Evolutionary conservation across 345 rosid species (phyloP), one percentile per base, ranked within the genome.

Genomic region (Mallotus nudiflorus): DNA sequence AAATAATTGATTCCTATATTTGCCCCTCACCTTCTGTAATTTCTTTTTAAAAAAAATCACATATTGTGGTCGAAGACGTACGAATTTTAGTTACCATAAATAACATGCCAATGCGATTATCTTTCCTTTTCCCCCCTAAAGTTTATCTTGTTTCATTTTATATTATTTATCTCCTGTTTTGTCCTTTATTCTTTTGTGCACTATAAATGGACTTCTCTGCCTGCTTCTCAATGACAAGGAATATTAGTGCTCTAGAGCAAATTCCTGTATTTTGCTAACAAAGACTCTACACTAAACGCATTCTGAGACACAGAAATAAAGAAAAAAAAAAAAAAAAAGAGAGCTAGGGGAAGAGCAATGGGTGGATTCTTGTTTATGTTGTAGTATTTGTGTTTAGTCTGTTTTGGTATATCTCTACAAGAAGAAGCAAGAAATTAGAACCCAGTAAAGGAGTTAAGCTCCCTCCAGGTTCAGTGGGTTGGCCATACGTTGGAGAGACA

Each of bases 391-490:
- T 84, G 12, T 5, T 71, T n/a, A 58, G 69, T 72, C 25, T 80
- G 45, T 42, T 62, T 6, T 69, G 40, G 2, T 61, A 37, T 45
- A 16, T 57, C 35, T 44, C 70, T 20, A 56, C 62, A 27, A 73
- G 70, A 65, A 79, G 77, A 51, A 53, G 24, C n/a, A 71, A 67
- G 63, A 75, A 68, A 39, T 39, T 39, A 65, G 62, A 57, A 45
- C 16, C 25, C 15, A 61, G 19, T 14, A 69, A 69, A 58, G 69
- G 75, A 62, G 40, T 60, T 27, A 76, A 80, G 74, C 91, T 86
- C 49, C 93, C 89, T 74, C 91, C 93, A 0, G 93, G 93, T 46
- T 85, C 91, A 72, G 76, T 89, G 93, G 93, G 93, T 18, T 89
- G 88, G 89, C 91, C 91, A 72, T 73, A 79, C 74, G 78, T 85